phyloP scores from a whole-genome alignment of 75 land plant species.

The Picea glauca region DNA sequence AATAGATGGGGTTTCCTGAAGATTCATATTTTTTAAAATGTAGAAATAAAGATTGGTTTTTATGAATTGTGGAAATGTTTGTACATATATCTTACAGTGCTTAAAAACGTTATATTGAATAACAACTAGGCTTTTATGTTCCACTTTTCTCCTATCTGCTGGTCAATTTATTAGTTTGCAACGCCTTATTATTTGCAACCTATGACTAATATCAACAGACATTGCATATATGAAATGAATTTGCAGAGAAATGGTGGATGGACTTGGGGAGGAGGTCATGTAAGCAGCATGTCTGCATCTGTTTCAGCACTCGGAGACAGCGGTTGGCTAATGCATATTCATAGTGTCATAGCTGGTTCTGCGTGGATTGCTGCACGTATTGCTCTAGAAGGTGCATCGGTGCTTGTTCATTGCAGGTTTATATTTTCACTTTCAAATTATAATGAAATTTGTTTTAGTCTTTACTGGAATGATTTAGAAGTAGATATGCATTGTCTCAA shows the following conservation, averaged over 20 bases:
- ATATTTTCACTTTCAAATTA: not conserved
- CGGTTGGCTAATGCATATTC: slow-evolving; percentile 96
- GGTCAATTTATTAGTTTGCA: not conserved
- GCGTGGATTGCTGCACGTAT: slow-evolving; percentile 98
- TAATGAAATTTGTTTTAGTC: not conserved
- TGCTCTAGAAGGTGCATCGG: slow-evolving; percentile 80
- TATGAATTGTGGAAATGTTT: not conserved
- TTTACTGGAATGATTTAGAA: not conserved
- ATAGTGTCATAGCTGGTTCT: slow-evolving; percentile 83
- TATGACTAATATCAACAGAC: not conserved
- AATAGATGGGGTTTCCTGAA: not conserved
- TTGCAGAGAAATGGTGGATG: slow-evolving; percentile 91
- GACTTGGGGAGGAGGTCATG: slow-evolving; percentile 88
- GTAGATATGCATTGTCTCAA: not conserved
- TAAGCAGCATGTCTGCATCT: slow-evolving; percentile 92
- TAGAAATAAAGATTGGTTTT: not conserved
- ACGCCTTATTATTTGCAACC: not conserved
- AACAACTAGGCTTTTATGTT: too few species aligned
- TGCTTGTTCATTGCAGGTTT: slow-evolving; percentile 99
- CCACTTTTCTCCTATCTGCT: not conserved
- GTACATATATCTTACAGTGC: not conserved
- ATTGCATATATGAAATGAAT: slow-evolving; percentile 2
- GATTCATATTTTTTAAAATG: not conserved
- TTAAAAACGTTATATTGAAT: too few species aligned
- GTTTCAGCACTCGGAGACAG: slow-evolving; percentile 92